Conservation (phyloP, 768 basidiomycete species). For the Boletus rufocinnamomeus region DNA sequence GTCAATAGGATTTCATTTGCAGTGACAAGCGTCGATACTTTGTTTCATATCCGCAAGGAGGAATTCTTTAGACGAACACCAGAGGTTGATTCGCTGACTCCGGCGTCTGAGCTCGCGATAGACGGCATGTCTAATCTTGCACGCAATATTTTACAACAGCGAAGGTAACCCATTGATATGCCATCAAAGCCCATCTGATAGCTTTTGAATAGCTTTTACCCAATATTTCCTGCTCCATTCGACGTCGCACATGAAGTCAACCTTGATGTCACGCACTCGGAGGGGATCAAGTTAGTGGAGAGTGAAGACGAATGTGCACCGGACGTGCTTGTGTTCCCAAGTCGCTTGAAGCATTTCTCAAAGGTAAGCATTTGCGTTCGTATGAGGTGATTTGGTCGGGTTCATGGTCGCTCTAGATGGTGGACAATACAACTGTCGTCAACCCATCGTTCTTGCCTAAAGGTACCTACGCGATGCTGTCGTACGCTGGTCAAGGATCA, state of each 20-base stretch:
- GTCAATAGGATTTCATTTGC: constrained; percentile 83
- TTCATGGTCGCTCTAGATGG: constrained; percentile 48
- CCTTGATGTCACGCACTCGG: constrained; percentile 82
- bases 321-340: constrained; percentile 85
- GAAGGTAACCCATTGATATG: constrained; percentile 54
- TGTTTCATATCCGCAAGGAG: constrained; percentile 88
- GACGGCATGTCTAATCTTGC: constrained; percentile 82
- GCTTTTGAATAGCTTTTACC: constrained; percentile 74
- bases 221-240: constrained; percentile 83
- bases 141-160: constrained; percentile 81
- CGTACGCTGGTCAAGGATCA: constrained; percentile 31
- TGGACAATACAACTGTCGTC: constrained; percentile 75
- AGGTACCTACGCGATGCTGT: constrained; percentile 52
- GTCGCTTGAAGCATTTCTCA: constrained; percentile 84
- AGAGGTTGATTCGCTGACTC: constrained; percentile 54
- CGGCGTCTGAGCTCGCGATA: constrained; percentile 46
- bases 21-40: constrained; percentile 78
- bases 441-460: constrained; percentile 84
- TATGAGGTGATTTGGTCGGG: not conserved
- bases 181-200: not conserved
- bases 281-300: constrained; percentile 42
- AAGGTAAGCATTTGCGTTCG: constrained; percentile 54
- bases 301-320: constrained; percentile 54
- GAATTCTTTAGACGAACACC: constrained; percentile 70
- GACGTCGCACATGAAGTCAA: constrained; percentile 81